Percentiles rank a stretch among this genome's conserved stretches.
phyloP scores from a whole-genome alignment of 2,329 filamentous ascomycete genomes.

The Fusarium humuli region DNA sequence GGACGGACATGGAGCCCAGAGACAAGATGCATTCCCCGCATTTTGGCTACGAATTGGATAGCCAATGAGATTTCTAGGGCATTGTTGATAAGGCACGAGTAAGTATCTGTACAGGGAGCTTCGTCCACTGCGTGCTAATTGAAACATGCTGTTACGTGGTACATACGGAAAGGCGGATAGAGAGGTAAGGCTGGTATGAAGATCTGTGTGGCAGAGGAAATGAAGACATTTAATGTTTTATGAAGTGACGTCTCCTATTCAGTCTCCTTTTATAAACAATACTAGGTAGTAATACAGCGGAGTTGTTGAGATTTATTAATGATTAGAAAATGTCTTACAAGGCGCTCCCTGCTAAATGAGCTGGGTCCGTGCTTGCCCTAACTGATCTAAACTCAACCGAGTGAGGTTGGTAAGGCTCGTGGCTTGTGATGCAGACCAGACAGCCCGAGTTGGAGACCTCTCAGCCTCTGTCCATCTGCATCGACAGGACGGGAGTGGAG shows the following conservation, averaged over 20 bases:
- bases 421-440: constrained; percentile 18
- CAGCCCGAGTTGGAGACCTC: constrained; percentile 25
- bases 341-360: constrained; percentile 37
- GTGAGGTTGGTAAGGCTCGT: constrained; percentile 34
- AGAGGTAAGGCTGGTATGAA: constrained; percentile 5
- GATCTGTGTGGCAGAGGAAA: constrained; percentile 6
- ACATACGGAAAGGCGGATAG: not conserved
- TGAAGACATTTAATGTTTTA: constrained; percentile 6
- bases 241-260: constrained; percentile 25
- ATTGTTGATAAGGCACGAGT: not conserved
- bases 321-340: constrained; percentile 32
- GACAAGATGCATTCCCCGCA: constrained; percentile 34
- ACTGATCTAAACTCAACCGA: constrained; percentile 27
- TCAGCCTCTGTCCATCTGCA: not conserved
- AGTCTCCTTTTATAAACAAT: not conserved
- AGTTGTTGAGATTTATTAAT: constrained; percentile 40
- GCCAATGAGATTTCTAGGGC: constrained; percentile 23
- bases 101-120: not conserved
- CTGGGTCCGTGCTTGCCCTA: constrained; percentile 40
- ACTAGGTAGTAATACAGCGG: constrained; percentile 7
- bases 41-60: not conserved
- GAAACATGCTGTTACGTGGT: constrained; percentile 12
- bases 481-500: constrained; percentile 22
- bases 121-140: not conserved
- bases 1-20: constrained; percentile 7